Percentiles rank a stretch among this genome's conserved stretches.
Conservation (phyloP, 73 alveolate genomes). For the Stentor roeselii region DNA sequence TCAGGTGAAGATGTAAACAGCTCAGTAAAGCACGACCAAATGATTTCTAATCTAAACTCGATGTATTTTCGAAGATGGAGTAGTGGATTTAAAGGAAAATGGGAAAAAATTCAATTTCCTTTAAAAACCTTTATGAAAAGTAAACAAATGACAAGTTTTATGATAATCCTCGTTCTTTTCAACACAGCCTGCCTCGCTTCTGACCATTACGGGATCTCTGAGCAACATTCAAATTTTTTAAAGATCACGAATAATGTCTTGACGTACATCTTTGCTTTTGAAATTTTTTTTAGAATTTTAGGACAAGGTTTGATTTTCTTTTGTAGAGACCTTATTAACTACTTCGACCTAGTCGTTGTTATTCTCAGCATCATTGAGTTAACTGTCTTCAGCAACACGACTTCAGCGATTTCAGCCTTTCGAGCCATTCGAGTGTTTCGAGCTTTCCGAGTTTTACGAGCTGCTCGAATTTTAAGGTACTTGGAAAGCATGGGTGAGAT, state of each 20-base stretch:
- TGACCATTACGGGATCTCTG: conserved; percentile 38
- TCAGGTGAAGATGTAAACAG: conserved; percentile 14
- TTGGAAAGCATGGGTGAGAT: conserved; percentile 88
- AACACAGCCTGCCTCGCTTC: conserved; percentile 71
- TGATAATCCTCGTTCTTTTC: conserved; percentile 22
- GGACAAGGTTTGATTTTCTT: conserved; percentile 63
- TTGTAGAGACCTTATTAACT: conserved; percentile 60
- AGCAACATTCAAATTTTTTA: background rate
- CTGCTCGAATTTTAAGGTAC: conserved; percentile 81
- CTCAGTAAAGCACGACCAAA: too few species aligned
- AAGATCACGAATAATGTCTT: background rate
- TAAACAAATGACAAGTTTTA: background rate
- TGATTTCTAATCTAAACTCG: background rate
- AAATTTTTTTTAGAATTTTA: conserved; percentile 60
- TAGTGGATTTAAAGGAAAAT: background rate
- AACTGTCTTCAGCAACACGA: conserved; percentile 41
- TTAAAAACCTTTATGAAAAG: background rate
- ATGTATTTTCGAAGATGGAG: conserved; percentile 2
- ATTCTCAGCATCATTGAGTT: conserved; percentile 84
- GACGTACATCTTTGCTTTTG: conserved; percentile 45
- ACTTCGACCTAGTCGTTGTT: conserved; percentile 81
- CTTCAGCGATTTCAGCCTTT: conserved; percentile 52
- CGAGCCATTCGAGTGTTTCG: conserved; percentile 87
- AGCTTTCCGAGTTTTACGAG: conserved; percentile 94
- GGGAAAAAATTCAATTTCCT: conserved; percentile 29